These are phyloP conservation scores for Chalciporus sphaerocephalus DNA, from an alignment of 768 basidiomycete species.

Conservation along the genomic window DNA sequence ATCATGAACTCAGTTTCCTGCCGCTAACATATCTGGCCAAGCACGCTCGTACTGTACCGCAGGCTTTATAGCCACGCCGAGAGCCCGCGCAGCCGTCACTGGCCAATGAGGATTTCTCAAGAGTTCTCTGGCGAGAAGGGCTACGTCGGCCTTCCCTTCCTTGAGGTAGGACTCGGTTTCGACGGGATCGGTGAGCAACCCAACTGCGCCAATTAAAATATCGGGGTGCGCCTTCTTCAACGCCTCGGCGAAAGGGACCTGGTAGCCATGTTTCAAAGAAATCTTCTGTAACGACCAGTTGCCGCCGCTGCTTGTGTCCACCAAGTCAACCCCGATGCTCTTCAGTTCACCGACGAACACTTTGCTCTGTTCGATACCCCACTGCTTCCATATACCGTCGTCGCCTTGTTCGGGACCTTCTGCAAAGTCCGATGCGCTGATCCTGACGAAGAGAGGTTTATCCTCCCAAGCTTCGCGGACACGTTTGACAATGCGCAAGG, in stretches of 20 bases:
- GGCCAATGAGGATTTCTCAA: constrained; percentile 65
- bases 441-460: constrained; percentile 68
- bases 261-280: constrained; percentile 49
- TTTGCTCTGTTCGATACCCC: constrained; percentile 77
- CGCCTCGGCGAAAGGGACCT: constrained; percentile 66
- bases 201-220: constrained; percentile 59
- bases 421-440: constrained; percentile 68
- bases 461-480: constrained; percentile 55
- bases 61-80: constrained; percentile 61
- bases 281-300: constrained; percentile 63
- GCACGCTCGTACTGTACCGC: constrained; percentile 70
- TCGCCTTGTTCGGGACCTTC: constrained; percentile 50
- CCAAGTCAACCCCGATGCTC: constrained; percentile 65
- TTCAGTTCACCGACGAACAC: constrained; percentile 52
- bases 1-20: neutral
- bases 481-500: constrained; percentile 51
- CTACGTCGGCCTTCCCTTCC: constrained; percentile 62
- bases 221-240: constrained; percentile 58
- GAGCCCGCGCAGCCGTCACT: constrained; percentile 53
- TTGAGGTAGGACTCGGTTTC: constrained; percentile 62
- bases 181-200: constrained; percentile 61
- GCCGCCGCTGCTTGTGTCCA: constrained; percentile 69
- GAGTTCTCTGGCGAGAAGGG: constrained; percentile 64
- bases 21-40: constrained; percentile 40
- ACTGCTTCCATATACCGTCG: constrained; percentile 55